Conservation (phyloP, 2,329 filamentous ascomycete genomes). For the Sodiomyces alkalinus region DNA sequence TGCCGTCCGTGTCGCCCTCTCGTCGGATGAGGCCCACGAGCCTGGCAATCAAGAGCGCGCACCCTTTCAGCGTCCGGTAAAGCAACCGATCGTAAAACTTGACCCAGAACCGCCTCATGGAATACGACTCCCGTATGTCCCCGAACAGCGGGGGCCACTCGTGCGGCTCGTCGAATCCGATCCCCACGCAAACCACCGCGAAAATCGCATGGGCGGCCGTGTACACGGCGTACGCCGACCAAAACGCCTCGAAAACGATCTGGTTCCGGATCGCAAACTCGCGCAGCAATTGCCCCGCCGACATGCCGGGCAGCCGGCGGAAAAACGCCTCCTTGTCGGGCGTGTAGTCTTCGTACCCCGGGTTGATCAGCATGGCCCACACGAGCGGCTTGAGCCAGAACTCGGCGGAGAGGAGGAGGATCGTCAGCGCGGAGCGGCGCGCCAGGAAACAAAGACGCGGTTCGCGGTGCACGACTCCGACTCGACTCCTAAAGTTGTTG, state of each 20-base stretch:
- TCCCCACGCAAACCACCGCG: neutral
- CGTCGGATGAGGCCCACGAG: neutral
- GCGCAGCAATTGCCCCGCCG: neutral
- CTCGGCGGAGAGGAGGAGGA: neutral
- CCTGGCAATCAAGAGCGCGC: constrained; percentile 3
- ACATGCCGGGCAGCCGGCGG: constrained; percentile 2
- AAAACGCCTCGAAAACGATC: constrained; percentile 3
- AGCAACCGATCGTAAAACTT: constrained; percentile 8
- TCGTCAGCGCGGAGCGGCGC: neutral
- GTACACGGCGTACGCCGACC: constrained; percentile 6
- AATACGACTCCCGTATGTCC: constrained; percentile 7
- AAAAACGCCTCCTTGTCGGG: constrained; percentile 1
- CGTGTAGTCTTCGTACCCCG: neutral
- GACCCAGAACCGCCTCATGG: constrained; percentile 8
- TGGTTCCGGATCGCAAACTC: constrained; percentile 3
- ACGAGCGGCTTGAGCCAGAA: neutral
- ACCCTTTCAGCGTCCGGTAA: constrained; percentile 4
- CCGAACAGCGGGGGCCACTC: constrained; percentile 10
- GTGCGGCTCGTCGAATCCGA: constrained; percentile 5
- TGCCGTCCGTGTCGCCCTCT: neutral
- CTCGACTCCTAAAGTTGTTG: neutral
- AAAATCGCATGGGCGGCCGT: constrained; percentile 1
- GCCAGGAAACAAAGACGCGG: neutral
- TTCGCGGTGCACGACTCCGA: neutral
- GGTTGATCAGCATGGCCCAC: neutral